Evolutionary conservation across 768 basidiomycete genomes (phyloP), one percentile per base, ranked within the genome.

Genomic region (Cystofilobasidium macerans): DNA sequence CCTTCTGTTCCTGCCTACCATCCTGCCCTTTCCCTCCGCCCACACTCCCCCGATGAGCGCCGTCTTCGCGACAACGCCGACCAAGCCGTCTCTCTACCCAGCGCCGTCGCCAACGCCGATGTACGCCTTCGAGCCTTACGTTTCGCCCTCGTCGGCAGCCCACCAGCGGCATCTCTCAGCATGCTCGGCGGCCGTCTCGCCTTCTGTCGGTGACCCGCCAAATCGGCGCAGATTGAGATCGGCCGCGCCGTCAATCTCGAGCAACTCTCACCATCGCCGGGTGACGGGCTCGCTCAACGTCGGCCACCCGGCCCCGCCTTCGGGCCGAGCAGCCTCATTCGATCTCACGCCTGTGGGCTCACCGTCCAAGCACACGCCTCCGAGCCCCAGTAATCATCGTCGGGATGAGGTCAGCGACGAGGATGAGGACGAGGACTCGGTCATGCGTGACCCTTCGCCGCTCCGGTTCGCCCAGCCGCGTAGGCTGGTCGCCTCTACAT

Each of bases 51-150:
- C 43, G 9, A 65, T 59, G 57, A 58, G 22, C n/a, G 45, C 57
- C 33, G 57, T 65, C 43, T 58, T 47, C 26, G 45, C 57, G 18
- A 58, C 64, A 14, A 65, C 64, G 13, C 64, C 64, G 11, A 56
- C 64, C 43, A 65, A 65, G 54, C 9, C 57, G 13, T 45, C 57
- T 4, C 57, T 65, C 42, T 56, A 54, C 51, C 13, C 28, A n/a
- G n/a, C n/a, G n/a, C n/a, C n/a, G 11, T 30, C 51, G 28, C 2
- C 51, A 30, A 8, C 63, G 8, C 11, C 40, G 2, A 47, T 53
- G n/a, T 57, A 57, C 45, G 28, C 20, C 33, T 51, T 45, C 45
- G 64, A 65, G 14, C 57, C 64, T 12, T 59, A 48, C 64, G 42
- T 24, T 16, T 65, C 64, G 32, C 64, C 53, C 51, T 56, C 62